Evolutionary conservation across 306 rosid genomes (phyloP).

Genomic region (Malus sylvestris): DNA sequence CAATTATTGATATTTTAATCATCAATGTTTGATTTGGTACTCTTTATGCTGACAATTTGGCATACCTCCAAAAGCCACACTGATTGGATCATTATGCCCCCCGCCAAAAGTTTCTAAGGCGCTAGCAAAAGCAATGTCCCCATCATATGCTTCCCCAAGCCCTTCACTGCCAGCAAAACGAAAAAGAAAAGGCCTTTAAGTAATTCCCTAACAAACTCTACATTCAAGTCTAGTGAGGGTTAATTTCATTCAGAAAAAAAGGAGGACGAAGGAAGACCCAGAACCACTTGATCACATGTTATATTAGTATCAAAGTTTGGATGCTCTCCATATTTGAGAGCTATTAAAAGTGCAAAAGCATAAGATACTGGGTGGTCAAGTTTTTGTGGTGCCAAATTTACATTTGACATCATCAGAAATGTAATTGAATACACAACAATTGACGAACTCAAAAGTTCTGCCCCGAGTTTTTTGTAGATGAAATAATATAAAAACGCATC

Average conservation of each 20-base stretch:
- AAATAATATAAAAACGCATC: background rate
- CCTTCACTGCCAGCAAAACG: conserved; percentile 61
- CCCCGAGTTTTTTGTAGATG: background rate
- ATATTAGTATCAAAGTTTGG: background rate
- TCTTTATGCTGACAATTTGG: background rate
- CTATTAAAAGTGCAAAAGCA: background rate
- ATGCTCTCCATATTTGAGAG: background rate
- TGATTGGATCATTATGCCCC: conserved; percentile 97
- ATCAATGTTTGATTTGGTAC: background rate
- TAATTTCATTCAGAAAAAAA: background rate
- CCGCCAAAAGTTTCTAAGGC: conserved; percentile 95
- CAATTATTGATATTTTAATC: conserved; percentile 8
- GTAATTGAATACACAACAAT: background rate
- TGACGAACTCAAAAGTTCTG: background rate
- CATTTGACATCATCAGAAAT: background rate
- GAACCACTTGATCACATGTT: background rate
- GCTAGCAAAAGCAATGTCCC: conserved; percentile 98
- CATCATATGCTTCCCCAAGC: conserved; percentile 98
- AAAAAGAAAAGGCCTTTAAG: background rate
- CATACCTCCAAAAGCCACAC: conserved; percentile 98
- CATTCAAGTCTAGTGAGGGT: background rate
- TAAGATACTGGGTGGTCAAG: background rate
- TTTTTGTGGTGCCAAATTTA: background rate
- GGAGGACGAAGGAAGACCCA: background rate
- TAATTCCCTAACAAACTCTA: conserved; percentile 15